Conservation (phyloP, 1,139 yeast species). For the Candida sp. region DNA sequence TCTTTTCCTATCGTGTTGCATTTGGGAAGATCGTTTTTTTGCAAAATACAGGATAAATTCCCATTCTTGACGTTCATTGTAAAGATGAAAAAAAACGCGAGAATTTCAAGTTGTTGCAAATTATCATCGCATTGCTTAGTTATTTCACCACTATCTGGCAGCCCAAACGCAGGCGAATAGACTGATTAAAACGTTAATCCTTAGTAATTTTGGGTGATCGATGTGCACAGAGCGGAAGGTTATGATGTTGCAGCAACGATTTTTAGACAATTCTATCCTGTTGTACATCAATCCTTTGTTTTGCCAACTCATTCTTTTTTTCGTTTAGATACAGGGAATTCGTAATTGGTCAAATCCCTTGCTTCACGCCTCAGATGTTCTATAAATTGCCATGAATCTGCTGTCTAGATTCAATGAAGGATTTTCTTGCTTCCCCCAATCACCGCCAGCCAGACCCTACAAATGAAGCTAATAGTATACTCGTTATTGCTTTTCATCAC, state of each 20-base stretch:
- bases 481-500: neutral
- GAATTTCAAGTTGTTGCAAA: conserved; percentile 5
- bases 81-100: neutral
- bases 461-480: neutral
- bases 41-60: neutral
- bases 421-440: neutral
- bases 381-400: neutral
- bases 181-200: neutral
- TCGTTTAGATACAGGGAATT: neutral
- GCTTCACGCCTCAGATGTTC: neutral
- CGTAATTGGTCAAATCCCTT: neutral
- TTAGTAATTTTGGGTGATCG: neutral
- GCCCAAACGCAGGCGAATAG: neutral
- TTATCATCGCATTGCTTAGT: neutral
- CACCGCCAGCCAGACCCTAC: neutral
- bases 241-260: neutral
- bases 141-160: neutral
- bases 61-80: conserved; percentile 1
- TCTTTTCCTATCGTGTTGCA: neutral
- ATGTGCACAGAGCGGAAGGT: neutral
- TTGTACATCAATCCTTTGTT: neutral
- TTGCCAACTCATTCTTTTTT: neutral
- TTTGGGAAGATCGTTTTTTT: neutral
- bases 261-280: neutral
- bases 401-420: neutral